Evolutionary conservation across 1,284 basidiomycete genomes (phyloP), one percentile per base, ranked within the genome.

Genomic region (Leccinum colubrinum): DNA sequence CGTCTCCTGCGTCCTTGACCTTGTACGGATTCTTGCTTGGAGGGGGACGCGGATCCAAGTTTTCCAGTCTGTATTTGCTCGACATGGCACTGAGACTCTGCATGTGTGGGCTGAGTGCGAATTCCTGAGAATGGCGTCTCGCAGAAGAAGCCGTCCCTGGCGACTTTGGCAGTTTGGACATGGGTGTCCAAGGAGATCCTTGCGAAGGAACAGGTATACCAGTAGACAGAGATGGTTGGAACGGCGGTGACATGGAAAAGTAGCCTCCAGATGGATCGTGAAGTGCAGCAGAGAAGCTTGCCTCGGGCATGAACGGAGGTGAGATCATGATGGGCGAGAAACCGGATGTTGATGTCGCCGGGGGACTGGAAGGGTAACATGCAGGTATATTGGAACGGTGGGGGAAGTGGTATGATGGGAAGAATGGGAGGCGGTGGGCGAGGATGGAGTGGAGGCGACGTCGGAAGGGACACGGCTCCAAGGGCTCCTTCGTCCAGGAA

Each of bases 1-100:
- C 72, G 39, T 75, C 71, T 0, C 71, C 71, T 0, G 73, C 73
- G 41, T 72, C 71, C 61, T 73, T 74, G 62, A 68, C 67, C 17
- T 55, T 75, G 59, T 66, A 66, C 8, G 33, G 52, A 4, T 48
- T 64, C 65, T 67, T 71, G 48, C 14, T 8, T 11, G 57, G 11
- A 2, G 4, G 53, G 2, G 41, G 35, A 15, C 71, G 67, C 4
- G 62, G 3, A 5, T 72, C 72, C 5, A 4, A 55, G 9, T 27
- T 25, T 12, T 73, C 72, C 0, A 69, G 59, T 52, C 67, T 62
- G 43, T 72, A 73, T 56, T 72, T 74, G 14, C 22, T 63, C 2
- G 70, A 73, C 63, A 73, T 73, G 55, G 68, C 65, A 3, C 22
- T 56, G 6, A 71, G 67, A 43, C 62, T 72, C 56, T 64, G 71